Percentiles rank a stretch among this genome's conserved stretches.
These are phyloP conservation scores for Scleroderma bovista DNA, from an alignment of 768 basidiomycete species.

Conservation along the genomic window DNA sequence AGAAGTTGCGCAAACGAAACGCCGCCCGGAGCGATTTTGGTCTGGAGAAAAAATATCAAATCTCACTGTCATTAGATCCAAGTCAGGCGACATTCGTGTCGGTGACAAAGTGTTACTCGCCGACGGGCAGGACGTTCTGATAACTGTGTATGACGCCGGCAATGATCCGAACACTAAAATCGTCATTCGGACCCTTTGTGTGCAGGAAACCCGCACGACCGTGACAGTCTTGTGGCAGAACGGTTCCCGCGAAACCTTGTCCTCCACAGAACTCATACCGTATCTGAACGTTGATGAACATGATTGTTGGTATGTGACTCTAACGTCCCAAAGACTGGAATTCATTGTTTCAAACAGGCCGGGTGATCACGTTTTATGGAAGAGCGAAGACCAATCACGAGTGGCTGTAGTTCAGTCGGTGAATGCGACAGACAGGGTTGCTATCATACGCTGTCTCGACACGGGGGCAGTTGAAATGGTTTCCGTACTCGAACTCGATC, in stretches of 20 bases:
- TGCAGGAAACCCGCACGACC: constrained; percentile 66
- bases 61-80: constrained; percentile 57
- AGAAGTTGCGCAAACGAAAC: constrained; percentile 46
- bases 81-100: constrained; percentile 63
- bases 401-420: constrained; percentile 77
- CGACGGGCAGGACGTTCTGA: constrained; percentile 39
- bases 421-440: constrained; percentile 65
- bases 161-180: constrained; percentile 41
- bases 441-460: constrained; percentile 55
- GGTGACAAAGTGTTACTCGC: constrained; percentile 69
- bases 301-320: constrained; percentile 68
- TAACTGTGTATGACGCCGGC: constrained; percentile 57
- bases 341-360: constrained; percentile 49
- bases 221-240: constrained; percentile 86
- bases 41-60: constrained; percentile 54
- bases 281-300: constrained; percentile 88
- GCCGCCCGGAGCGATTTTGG: constrained; percentile 76
- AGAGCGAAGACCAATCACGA: constrained; percentile 60
- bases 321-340: background rate
- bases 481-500: constrained; percentile 84
- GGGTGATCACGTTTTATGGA: constrained; percentile 86
- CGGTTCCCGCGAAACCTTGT: constrained; percentile 58
- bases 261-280: constrained; percentile 65
- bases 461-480: constrained; percentile 55
- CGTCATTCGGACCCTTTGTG: constrained; percentile 51